Evolutionary conservation across 2,329 filamentous ascomycete species (phyloP).

Genomic region (Nakataea oryzae): DNA sequence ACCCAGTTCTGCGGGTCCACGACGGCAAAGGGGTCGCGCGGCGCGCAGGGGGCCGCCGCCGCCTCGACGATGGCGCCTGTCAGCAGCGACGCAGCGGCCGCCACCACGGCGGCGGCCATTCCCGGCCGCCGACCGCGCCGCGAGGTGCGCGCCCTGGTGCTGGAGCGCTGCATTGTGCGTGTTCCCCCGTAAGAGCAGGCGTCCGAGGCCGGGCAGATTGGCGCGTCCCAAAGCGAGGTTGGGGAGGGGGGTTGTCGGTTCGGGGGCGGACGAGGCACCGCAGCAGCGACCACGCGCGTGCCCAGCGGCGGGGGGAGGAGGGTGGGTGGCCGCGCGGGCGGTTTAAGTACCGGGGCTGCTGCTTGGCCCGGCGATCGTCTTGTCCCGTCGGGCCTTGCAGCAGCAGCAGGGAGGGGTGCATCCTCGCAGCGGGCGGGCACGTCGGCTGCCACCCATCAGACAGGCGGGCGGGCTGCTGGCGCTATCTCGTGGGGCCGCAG

Average conservation of each 20-base stretch:
- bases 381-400: background rate
- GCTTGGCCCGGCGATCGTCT: background rate
- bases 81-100: background rate
- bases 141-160: background rate
- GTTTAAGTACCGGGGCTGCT: background rate
- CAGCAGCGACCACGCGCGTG: too few species aligned
- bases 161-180: background rate
- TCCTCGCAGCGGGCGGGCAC: background rate
- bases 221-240: too few species aligned
- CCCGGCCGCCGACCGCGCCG: background rate
- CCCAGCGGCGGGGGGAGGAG: too few species aligned
- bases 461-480: background rate
- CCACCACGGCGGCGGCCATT: background rate
- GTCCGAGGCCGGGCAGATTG: background rate
- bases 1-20: slow-evolving; percentile 42
- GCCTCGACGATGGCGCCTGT: background rate
- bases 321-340: too few species aligned
- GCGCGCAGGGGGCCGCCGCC: slow-evolving; percentile 1
- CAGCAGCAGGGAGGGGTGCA: too few species aligned
- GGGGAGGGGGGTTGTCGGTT: too few species aligned
- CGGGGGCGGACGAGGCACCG: background rate
- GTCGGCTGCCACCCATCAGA: background rate
- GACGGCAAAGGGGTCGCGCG: slow-evolving; percentile 31
- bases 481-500: too few species aligned
- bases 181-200: background rate